These are phyloP conservation scores for Athelia sp. DNA, from an alignment of 1,284 basidiomycete genomes.

Conservation along the genomic window DNA sequence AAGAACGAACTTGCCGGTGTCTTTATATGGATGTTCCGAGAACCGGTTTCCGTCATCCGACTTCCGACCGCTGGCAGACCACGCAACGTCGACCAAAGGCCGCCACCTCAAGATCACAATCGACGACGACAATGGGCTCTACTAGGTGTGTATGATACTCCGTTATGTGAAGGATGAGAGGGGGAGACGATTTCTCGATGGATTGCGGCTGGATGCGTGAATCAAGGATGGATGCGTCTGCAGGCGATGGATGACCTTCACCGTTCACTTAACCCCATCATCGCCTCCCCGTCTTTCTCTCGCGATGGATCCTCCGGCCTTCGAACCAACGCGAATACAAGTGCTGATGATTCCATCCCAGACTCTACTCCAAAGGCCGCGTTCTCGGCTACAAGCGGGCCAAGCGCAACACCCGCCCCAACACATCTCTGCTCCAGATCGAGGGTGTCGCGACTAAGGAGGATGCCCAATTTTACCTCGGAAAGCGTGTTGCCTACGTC, in stretches of 20 bases:
- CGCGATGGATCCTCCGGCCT: neutral
- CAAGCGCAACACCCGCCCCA: conserved; percentile 93
- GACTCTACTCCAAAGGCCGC: conserved; percentile 97
- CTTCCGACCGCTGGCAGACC: neutral
- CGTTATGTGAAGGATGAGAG: neutral
- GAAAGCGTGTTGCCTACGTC: conserved; percentile 98
- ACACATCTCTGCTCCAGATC: conserved; percentile 95
- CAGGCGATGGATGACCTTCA: conserved; percentile 6
- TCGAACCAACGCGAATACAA: conserved; percentile 1
- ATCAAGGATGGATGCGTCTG: conserved; percentile 8
- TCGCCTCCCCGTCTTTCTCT: conserved; percentile 4
- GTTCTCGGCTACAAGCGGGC: conserved; percentile 98
- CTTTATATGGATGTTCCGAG: too few species aligned
- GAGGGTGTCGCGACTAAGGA: conserved; percentile 94
- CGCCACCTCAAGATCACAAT: neutral
- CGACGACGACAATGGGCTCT: neutral
- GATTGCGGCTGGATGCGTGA: too few species aligned
- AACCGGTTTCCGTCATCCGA: too few species aligned
- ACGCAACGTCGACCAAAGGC: neutral
- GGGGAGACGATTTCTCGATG: neutral
- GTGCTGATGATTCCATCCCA: conserved; percentile 27
- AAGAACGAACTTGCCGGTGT: too few species aligned
- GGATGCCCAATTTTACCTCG: conserved; percentile 97
- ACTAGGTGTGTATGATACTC: neutral
- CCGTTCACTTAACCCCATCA: conserved; percentile 5